Evolutionary conservation across 2,329 filamentous ascomycete species (phyloP).

Genomic region (Fusarium longipes): DNA sequence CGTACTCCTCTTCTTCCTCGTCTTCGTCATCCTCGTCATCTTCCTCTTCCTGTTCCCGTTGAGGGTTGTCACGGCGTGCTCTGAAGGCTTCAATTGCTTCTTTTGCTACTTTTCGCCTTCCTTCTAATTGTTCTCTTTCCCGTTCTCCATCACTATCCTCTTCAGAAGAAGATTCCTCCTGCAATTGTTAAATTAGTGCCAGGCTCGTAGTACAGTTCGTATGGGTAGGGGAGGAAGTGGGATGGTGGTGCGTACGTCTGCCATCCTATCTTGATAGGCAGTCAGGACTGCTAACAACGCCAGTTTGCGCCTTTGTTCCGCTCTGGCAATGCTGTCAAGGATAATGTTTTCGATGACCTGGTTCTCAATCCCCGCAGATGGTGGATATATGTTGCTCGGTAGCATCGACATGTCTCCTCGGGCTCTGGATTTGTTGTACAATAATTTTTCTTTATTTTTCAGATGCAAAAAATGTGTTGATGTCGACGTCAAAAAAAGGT

Average conservation of each 20-base stretch:
- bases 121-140: not conserved
- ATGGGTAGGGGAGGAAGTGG: too few relatives aligned
- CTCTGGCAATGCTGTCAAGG: constrained; percentile 24
- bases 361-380: constrained; percentile 2
- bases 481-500: constrained; percentile 15
- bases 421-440: too few relatives aligned
- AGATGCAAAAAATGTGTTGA: constrained; percentile 7
- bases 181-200: constrained; percentile 15
- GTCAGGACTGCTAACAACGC: constrained; percentile 27
- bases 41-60: not conserved
- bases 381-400: not conserved
- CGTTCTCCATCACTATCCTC: constrained; percentile 10
- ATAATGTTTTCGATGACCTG: constrained; percentile 19
- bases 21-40: not conserved
- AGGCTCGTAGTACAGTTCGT: not conserved
- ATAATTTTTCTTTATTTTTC: too few relatives aligned
- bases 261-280: constrained; percentile 7
- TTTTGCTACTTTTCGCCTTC: not conserved
- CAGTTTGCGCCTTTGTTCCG: not conserved
- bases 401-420: not conserved
- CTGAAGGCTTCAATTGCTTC: not conserved
- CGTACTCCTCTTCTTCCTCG: constrained; percentile 10
- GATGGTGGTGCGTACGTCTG: constrained; percentile 21
- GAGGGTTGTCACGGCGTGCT: not conserved
- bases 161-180: constrained; percentile 38